Conservation (phyloP, 1,139 yeast species). For the Saccharomyces hybrid region DNA sequence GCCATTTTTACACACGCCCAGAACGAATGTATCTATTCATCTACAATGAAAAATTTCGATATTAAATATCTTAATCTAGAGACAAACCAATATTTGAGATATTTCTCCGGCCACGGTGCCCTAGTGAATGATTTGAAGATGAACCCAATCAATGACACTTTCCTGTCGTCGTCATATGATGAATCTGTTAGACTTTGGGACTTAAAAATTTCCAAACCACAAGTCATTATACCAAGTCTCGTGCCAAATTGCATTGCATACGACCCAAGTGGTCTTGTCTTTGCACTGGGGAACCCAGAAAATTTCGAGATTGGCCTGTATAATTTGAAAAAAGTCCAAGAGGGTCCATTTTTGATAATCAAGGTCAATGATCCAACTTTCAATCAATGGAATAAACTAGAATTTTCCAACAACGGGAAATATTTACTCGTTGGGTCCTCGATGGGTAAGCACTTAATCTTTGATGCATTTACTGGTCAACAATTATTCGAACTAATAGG, state of each 20-base stretch:
- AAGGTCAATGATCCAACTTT: slow-evolving; percentile 34
- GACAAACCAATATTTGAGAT: slow-evolving; percentile 73
- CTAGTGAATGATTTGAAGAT: slow-evolving; percentile 68
- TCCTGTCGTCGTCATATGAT: slow-evolving; percentile 68
- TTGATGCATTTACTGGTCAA: slow-evolving; percentile 68
- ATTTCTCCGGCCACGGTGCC: slow-evolving; percentile 79
- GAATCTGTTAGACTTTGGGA: slow-evolving; percentile 87
- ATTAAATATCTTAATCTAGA: slow-evolving; percentile 69
- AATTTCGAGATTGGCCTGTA: slow-evolving; percentile 49
- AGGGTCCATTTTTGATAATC: slow-evolving; percentile 45
- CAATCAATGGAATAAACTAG: slow-evolving; percentile 56
- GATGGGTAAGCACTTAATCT: slow-evolving; percentile 45
- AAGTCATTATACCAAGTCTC: slow-evolving; percentile 55
- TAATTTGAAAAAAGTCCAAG: slow-evolving; percentile 50
- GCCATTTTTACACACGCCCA: slow-evolving; percentile 80
- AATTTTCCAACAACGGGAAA: slow-evolving; percentile 80
- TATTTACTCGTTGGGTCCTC: slow-evolving; percentile 58
- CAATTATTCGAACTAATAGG: slow-evolving; percentile 47
- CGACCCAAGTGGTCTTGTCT: slow-evolving; percentile 78
- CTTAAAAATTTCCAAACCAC: slow-evolving; percentile 50
- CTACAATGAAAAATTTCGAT: slow-evolving; percentile 71
- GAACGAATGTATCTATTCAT: slow-evolving; percentile 70
- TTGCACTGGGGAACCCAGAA: slow-evolving; percentile 58
- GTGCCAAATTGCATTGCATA: slow-evolving; percentile 55
- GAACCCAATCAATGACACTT: slow-evolving; percentile 61